phyloP scores from a whole-genome alignment of 2,329 filamentous ascomycete species.

The Cercospora canescens region DNA sequence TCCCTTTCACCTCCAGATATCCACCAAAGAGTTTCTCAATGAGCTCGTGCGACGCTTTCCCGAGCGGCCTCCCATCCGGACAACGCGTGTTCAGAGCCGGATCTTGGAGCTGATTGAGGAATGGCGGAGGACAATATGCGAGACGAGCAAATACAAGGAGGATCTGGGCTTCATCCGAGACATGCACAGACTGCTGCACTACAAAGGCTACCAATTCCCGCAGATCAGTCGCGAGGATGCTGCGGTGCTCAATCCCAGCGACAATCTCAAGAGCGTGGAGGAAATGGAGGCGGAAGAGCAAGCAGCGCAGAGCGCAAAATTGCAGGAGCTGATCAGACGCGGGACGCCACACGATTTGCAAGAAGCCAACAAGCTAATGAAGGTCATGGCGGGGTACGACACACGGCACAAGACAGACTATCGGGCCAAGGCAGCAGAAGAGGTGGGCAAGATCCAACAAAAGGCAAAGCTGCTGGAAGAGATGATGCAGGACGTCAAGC shows the following conservation, averaged over 20 bases:
- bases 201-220: constrained; percentile 96
- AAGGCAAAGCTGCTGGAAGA: constrained; percentile 92
- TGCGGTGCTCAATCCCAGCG: constrained; percentile 92
- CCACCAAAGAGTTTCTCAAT: constrained; percentile 98
- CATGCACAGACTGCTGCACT: constrained; percentile 93
- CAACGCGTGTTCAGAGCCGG: constrained; percentile 83
- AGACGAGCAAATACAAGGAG: constrained; percentile 96
- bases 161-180: constrained; percentile 94
- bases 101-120: constrained; percentile 97
- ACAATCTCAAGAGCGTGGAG: constrained; percentile 93
- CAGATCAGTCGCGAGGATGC: constrained; percentile 91
- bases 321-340: constrained; percentile 92
- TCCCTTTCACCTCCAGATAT: constrained; percentile 96
- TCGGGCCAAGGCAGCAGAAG: constrained; percentile 93
- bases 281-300: constrained; percentile 98
- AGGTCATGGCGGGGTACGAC: constrained; percentile 97
- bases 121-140: constrained; percentile 97
- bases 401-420: constrained; percentile 96
- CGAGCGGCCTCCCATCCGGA: constrained; percentile 83
- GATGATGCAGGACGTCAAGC: constrained; percentile 79
- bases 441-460: constrained; percentile 91
- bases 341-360: constrained; percentile 91
- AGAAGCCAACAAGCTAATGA: constrained; percentile 97
- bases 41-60: constrained; percentile 95
- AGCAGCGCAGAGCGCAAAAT: constrained; percentile 93